Evolutionary conservation across 306 rosid species (phyloP).

Genomic region (Prunus dulcis): DNA sequence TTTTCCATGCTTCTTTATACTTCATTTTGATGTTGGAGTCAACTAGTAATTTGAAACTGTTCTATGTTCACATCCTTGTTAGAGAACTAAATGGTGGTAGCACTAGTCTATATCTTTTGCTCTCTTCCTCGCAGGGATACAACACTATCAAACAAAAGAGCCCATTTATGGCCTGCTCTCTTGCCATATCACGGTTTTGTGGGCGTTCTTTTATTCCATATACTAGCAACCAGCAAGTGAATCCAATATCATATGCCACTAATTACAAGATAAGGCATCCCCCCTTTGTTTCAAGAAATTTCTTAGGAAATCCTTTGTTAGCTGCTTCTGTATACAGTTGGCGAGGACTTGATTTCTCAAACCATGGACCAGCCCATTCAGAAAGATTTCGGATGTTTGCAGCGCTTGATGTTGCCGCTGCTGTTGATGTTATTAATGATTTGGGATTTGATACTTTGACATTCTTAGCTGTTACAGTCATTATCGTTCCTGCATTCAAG

Average conservation of each 20-base stretch:
- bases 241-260: slow-evolving; percentile 22
- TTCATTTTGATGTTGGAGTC: neutral
- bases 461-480: slow-evolving; percentile 74
- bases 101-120: slow-evolving; percentile 8
- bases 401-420: slow-evolving; percentile 70
- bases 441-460: slow-evolving; percentile 89
- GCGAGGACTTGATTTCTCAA: slow-evolving; percentile 36
- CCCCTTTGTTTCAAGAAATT: slow-evolving; percentile 36
- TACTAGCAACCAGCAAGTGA: slow-evolving; percentile 38
- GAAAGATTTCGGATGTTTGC: slow-evolving; percentile 41
- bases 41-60: neutral
- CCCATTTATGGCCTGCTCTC: slow-evolving; percentile 29
- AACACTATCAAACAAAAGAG: slow-evolving; percentile 35
- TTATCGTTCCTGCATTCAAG: slow-evolving; percentile 86
- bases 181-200: slow-evolving; percentile 29
- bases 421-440: slow-evolving; percentile 82
- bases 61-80: neutral
- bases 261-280: slow-evolving; percentile 30
- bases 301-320: slow-evolving; percentile 22
- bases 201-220: slow-evolving; percentile 34
- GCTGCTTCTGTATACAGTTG: slow-evolving; percentile 22
- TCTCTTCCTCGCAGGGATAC: slow-evolving; percentile 42
- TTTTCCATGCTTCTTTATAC: neutral
- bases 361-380: slow-evolving; percentile 30
- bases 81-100: neutral